These are phyloP conservation scores for Akebia trifoliata DNA, from an alignment of 164 flowering plant genomes.

Conservation along the genomic window DNA sequence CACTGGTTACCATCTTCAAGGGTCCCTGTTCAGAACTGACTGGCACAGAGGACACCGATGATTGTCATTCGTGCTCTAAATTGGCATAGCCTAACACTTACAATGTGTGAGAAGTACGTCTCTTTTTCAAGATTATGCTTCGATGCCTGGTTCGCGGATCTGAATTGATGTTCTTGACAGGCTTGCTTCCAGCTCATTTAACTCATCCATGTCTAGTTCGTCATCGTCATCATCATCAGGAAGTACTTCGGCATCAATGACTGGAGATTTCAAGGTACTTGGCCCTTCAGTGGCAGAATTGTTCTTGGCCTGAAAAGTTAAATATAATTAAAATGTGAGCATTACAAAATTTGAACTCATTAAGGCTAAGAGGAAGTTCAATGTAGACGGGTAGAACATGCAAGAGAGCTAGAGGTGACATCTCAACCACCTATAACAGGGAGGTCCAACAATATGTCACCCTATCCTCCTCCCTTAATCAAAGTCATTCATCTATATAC, in stretches of 20 bases:
- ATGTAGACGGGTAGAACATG: too few relatives aligned
- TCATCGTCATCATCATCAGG: conserved; percentile 52
- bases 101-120: too few relatives aligned
- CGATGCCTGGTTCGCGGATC: conserved; percentile 47
- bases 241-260: conserved; percentile 29
- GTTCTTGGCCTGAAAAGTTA: conserved; percentile 37
- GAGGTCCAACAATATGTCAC: too few relatives aligned
- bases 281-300: conserved; percentile 38
- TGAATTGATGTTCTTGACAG: conserved; percentile 65
- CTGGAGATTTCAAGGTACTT: conserved; percentile 47
- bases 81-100: conserved; percentile 1
- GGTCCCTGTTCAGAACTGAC: too few relatives aligned
- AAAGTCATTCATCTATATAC: too few relatives aligned
- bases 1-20: too few relatives aligned
- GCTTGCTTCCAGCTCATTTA: conserved; percentile 84
- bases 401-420: too few relatives aligned
- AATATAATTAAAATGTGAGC: neutral
- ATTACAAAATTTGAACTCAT: neutral
- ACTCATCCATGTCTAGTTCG: conserved; percentile 76
- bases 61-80: too few relatives aligned
- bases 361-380: neutral
- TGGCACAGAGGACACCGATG: too few relatives aligned
- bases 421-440: too few relatives aligned
- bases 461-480: too few relatives aligned
- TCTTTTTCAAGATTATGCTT: conserved; percentile 19